Evolutionary conservation across 192 early-diverging fungal species (phyloP), one percentile per base, ranked within the genome.

Genomic region (Backusella macrospora): DNA sequence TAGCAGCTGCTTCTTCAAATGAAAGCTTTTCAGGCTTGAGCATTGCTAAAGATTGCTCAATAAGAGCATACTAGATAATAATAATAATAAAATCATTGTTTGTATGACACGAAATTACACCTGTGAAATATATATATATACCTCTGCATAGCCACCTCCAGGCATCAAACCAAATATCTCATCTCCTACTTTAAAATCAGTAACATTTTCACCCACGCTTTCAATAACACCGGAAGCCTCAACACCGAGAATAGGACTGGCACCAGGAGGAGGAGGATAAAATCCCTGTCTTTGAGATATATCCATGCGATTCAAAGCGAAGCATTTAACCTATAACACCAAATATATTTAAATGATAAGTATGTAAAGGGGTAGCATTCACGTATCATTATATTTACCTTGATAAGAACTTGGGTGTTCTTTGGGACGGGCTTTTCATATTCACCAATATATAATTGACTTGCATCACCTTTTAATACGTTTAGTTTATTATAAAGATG

Each of bases 301-400:
- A 73, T 95, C 93, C 90, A 93, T 90, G 18, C 93, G 87, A 71
- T 95, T 95, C 62, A 93, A 77, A 29, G 80, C 89, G 80, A 94
- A 91, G 62, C 73, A 83, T 45, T 82, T 73, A 42, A 89, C 76
- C 81, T 89, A 49, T 39, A 1, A 64, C 29, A 3, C 43, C 6
- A 10, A 47, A 6, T 68, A 29, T 47, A 18, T 3, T 59, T 6
- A 55, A 14, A 7, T 44, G 18, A 39, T 49, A 13, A 12, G 10
- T 9, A 40, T 10, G 42, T 66, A 44, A 10, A 18, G 18, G 62
- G 6, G 8, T 6, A 2, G 12, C 5, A 8, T 26, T 66, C 16
- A 13, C 16, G 5, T 23, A 16, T 66, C 14, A 12, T 7, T 38
- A 5, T 59, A 42, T 65, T 69, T 68, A 89, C 79, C 75, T 88